Evolutionary conservation across 768 basidiomycete species (phyloP).

Genomic region (Coprinopsis strossmayeri): DNA sequence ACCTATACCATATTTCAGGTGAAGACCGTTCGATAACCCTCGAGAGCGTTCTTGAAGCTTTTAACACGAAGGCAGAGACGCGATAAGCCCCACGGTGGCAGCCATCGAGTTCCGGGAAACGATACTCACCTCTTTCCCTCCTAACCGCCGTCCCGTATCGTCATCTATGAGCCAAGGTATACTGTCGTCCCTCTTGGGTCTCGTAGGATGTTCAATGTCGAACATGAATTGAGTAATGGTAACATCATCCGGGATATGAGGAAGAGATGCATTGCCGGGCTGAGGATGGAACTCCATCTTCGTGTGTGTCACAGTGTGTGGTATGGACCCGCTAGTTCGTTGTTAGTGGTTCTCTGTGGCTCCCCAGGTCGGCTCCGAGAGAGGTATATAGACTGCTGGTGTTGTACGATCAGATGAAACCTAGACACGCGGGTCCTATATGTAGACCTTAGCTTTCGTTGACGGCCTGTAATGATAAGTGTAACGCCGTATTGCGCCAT

Average conservation of each 20-base stretch:
- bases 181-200: slow-evolving; percentile 27
- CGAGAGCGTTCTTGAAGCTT: slow-evolving; percentile 41
- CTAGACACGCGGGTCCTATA: no score
- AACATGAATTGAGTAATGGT: slow-evolving; percentile 51
- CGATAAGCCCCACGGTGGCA: neutral
- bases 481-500: no score
- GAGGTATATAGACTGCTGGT: no score
- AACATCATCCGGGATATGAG: slow-evolving; percentile 42
- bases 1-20: slow-evolving; percentile 37
- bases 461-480: no score
- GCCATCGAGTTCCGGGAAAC: neutral
- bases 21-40: slow-evolving; percentile 42
- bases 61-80: neutral
- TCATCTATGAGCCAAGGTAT: slow-evolving; percentile 47
- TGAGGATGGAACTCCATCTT: slow-evolving; percentile 4
- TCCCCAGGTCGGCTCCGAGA: no score
- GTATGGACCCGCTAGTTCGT: no score
- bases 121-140: slow-evolving; percentile 32
- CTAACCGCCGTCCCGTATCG: slow-evolving; percentile 32
- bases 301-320: no score
- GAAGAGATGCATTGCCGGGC: slow-evolving; percentile 18
- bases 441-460: no score
- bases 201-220: slow-evolving; percentile 33
- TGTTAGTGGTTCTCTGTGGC: no score
- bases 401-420: no score